Base-by-base conservation (phyloP, 192 early-diverging fungal genomes). In the Backusella westeae region DNA sequence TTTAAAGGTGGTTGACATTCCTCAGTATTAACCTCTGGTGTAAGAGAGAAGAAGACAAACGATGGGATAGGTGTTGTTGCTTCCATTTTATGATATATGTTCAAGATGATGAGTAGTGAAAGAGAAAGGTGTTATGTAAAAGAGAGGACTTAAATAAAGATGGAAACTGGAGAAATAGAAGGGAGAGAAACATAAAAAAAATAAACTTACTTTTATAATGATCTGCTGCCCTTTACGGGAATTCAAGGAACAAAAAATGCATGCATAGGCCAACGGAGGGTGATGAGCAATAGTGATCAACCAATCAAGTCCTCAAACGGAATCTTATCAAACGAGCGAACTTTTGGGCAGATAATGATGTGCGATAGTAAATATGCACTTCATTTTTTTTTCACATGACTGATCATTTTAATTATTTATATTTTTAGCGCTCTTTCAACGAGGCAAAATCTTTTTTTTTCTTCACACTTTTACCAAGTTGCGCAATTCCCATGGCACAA, bases 231-330 rank as follows among this genome's bases (percentile, higher is more conserved):
- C 21, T 59, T 29, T 59, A 59, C 53, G 56, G 56, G 23, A 59
- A 59, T 59, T 59, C 56, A 63, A 63, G 56, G 56, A 63, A 63
- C 56, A 26, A 63, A 63, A 63, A 63, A 63, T 63, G 56, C 56
- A 63, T 63, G 56, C 23, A 63, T 29, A 29, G 26, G 23, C 56
- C 56, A 63, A 63, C 14, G 10, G 23, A 63, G 23, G 26, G 10
- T 14, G 26, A 29, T 63, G 56, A 63, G 56, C 56, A 63, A 63
- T 63, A 63, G 8, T 29, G 56, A 63, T 63, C 56, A 29, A 10
- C 56, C 56, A 63, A 63, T 63, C 56, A 63, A 12, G 9, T 26
- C 9, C 0, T 63, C 56, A 26, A 63, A 63, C 56, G 56, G 56
- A 63, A 63, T 63, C 56, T 63, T 63, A 63, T 63, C 56, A 63